These are phyloP conservation scores for Vigna unguiculata DNA, from an alignment of 306 rosid species.

Conservation along the genomic window DNA sequence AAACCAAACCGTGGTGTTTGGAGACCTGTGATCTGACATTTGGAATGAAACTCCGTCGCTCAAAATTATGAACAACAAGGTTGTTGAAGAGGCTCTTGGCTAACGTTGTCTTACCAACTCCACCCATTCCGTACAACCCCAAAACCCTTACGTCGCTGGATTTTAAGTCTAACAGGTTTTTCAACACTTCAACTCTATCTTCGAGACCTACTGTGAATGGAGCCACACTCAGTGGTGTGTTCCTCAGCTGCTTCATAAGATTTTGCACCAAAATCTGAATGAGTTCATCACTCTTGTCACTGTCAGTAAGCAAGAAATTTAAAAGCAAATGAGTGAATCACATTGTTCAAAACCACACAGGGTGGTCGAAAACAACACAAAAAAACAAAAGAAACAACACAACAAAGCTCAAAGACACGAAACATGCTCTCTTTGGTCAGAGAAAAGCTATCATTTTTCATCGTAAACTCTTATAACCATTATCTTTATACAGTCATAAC, in stretches of 20 bases:
- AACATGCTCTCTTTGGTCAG: too few relatives aligned
- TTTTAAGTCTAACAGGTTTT: conserved; percentile 42
- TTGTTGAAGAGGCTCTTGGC: conserved; percentile 61
- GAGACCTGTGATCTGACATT: conserved; percentile 51
- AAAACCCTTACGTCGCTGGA: conserved; percentile 51
- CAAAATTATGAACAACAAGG: conserved; percentile 45
- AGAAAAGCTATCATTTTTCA: too few relatives aligned
- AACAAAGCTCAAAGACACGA: neutral
- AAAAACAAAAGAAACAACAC: neutral
- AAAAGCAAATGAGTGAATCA: neutral
- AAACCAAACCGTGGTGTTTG: conserved; percentile 39
- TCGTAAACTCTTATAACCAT: too few relatives aligned
- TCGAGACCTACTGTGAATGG: conserved; percentile 57
- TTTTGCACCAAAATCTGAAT: conserved; percentile 41
- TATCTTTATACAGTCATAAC: too few relatives aligned
- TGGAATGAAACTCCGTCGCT: conserved; percentile 51
- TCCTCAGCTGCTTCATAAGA: conserved; percentile 51
- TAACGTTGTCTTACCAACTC: conserved; percentile 69
- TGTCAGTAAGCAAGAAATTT: neutral
- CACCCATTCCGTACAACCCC: conserved; percentile 64
- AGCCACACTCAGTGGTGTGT: conserved; percentile 54
- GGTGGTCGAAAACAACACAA: neutral
- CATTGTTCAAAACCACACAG: neutral
- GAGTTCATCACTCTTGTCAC: conserved; percentile 24
- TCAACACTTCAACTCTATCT: conserved; percentile 47